Base-by-base conservation (phyloP, 2,329 filamentous ascomycete species). In the Monilinia fructigena region DNA sequence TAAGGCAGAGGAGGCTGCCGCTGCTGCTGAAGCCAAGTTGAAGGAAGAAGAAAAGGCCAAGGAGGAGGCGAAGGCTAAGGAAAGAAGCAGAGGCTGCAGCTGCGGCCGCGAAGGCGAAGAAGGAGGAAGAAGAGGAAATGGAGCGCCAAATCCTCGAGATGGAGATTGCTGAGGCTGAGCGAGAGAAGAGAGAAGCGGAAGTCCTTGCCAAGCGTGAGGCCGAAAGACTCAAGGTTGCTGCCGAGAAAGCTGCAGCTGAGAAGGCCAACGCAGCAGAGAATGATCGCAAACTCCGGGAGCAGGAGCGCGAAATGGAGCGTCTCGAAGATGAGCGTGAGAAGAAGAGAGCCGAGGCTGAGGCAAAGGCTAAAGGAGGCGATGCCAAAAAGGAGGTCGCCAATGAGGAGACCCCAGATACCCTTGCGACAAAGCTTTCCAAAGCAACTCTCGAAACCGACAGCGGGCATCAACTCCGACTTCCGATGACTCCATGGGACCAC, bases 281-380 rank as follows among this genome's bases (percentile, higher is more conserved):
- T 63, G 85, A 88, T 75, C 83, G 82, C 67, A 89, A 88, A 78
- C 85, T 93, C 67, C 86, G 85, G 26, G 90, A 93, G 77, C 85
- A 88, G 69, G 90, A 92, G 76, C 83, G 84, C 26, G 89, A 90
- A 78, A 89, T 88, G 83, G 88, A 89, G 74, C 86, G 86, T 68
- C 79, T 90, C 1, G 90, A 92, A 75, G 89, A 92, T 77, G 89
- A 88, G 77, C 85, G 84, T 72, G 87, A 88, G 76, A 82, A 81
- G 65, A 83, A 83, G 74, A 83, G 84, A 59, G 79, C 77, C 11
- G 85, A 86, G 69, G 79, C 82, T 31, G 82, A 82, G 63, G 72
- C 72, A 8, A 75, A 76, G 68, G 69, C 68, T 35, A 62, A 68
- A 18, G 70, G 66, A 38, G 67, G 26, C 31, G 58, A 71, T 55